Evolutionary conservation across 495 filamentous ascomycete species (phyloP).

Genomic region (Xylaria longipes): DNA sequence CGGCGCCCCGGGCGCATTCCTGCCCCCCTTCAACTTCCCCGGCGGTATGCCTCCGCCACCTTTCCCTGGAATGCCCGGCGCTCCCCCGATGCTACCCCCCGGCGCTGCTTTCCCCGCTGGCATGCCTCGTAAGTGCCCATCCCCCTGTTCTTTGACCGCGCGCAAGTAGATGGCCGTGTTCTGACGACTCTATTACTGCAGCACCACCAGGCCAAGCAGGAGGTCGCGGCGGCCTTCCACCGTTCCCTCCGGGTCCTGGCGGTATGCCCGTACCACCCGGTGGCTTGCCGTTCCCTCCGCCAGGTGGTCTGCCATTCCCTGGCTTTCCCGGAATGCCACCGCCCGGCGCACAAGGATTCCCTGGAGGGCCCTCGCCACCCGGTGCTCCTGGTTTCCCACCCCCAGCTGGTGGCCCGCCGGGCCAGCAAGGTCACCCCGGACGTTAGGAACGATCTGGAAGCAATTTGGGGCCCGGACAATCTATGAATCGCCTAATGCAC

Average conservation of each 20-base stretch:
- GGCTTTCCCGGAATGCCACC: constrained; percentile 42
- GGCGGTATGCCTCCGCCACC: constrained; percentile 44
- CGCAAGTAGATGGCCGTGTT: neutral
- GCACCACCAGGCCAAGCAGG: constrained; percentile 60
- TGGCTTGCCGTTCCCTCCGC: constrained; percentile 69
- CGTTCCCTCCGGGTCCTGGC: constrained; percentile 64
- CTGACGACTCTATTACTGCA: constrained; percentile 27
- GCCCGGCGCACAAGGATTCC: constrained; percentile 56
- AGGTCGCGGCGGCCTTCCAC: constrained; percentile 62
- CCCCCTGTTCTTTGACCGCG: neutral
- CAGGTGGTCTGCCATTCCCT: constrained; percentile 41
- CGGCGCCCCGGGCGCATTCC: constrained; percentile 38
- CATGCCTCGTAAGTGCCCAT: constrained; percentile 41
- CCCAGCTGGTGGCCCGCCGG: constrained; percentile 42
- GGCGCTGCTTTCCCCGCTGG: constrained; percentile 37
- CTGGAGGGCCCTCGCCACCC: constrained; percentile 23
- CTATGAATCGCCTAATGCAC: too few species aligned
- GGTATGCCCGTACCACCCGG: constrained; percentile 52
- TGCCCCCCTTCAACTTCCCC: constrained; percentile 39
- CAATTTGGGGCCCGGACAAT: neutral
- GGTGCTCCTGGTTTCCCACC: constrained; percentile 45
- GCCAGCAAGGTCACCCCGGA: constrained; percentile 38
- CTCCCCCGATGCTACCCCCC: constrained; percentile 39
- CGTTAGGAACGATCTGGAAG: constrained; percentile 28
- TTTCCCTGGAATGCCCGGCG: constrained; percentile 47